Evolutionary conservation across 352 stramenopile species (phyloP).

Genomic region (Plasmopara halstedii): DNA sequence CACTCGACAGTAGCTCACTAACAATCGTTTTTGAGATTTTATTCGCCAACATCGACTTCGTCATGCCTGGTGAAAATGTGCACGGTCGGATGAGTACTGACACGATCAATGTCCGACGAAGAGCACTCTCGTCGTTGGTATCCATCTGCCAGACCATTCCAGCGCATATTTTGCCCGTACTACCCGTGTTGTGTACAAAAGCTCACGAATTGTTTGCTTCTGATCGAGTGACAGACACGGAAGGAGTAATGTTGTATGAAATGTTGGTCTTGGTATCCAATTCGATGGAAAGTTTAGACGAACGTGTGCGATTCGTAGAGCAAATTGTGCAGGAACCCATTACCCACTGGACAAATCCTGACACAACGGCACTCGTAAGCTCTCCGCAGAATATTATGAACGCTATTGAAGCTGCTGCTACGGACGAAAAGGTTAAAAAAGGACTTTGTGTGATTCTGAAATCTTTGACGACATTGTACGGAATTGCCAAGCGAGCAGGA

Average conservation of each 20-base stretch:
- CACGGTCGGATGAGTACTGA: conserved; percentile 57
- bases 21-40: conserved; percentile 71
- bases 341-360: conserved; percentile 47
- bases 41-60: conserved; percentile 67
- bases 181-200: conserved; percentile 60
- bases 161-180: conserved; percentile 64
- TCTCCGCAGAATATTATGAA: conserved; percentile 46
- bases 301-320: conserved; percentile 57
- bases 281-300: conserved; percentile 56
- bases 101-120: conserved; percentile 61
- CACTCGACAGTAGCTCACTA: conserved; percentile 42
- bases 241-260: conserved; percentile 74
- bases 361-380: conserved; percentile 55
- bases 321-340: conserved; percentile 70
- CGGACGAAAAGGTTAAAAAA: conserved; percentile 35
- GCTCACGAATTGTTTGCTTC: conserved; percentile 62
- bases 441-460: conserved; percentile 53
- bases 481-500: conserved; percentile 55
- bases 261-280: conserved; percentile 79
- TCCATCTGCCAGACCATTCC: conserved; percentile 73
- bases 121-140: conserved; percentile 60
- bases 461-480: conserved; percentile 72
- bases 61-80: conserved; percentile 56
- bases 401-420: conserved; percentile 37
- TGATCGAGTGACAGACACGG: conserved; percentile 64